Conservation (phyloP, 768 basidiomycete species). For the Holtermannia corniformis region DNA sequence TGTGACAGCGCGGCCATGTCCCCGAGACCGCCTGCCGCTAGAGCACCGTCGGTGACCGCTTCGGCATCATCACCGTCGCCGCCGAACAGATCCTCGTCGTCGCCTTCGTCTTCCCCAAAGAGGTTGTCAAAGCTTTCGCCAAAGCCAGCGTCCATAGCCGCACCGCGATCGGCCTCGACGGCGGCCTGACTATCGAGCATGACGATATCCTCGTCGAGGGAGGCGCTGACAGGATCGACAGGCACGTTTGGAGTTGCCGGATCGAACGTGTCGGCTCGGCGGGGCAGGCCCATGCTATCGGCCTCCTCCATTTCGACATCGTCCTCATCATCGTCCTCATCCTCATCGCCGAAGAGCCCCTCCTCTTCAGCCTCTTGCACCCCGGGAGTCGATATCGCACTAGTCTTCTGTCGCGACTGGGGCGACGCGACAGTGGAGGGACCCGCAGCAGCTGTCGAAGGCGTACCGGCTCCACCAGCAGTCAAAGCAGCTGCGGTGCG, state of each 20-base stretch:
- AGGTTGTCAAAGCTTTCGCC: not conserved
- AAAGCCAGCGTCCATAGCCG: not conserved
- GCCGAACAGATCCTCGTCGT: not conserved
- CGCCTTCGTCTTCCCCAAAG: not conserved
- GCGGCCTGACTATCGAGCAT: not conserved
- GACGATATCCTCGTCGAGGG: not conserved
- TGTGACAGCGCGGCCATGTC: not conserved
- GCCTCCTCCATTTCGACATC: not conserved
- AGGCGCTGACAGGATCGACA: too few relatives aligned
- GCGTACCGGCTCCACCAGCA: not conserved
- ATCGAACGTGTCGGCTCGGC: not conserved
- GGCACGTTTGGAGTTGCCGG: not conserved
- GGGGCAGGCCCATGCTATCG: not conserved
- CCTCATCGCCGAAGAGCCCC: not conserved
- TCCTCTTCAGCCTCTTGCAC: conserved; percentile 5
- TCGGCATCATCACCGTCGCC: not conserved
- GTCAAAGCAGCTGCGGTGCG: not conserved
- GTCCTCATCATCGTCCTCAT: not conserved
- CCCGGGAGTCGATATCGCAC: conserved; percentile 2
- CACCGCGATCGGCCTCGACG: not conserved
- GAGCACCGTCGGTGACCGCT: not conserved
- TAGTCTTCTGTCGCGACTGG: conserved; percentile 4
- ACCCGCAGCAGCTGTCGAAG: not conserved
- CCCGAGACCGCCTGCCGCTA: not conserved
- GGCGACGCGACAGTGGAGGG: not conserved